Base-by-base conservation (phyloP, 2,329 filamentous ascomycete species). In the Graphilbum fragrans region DNA sequence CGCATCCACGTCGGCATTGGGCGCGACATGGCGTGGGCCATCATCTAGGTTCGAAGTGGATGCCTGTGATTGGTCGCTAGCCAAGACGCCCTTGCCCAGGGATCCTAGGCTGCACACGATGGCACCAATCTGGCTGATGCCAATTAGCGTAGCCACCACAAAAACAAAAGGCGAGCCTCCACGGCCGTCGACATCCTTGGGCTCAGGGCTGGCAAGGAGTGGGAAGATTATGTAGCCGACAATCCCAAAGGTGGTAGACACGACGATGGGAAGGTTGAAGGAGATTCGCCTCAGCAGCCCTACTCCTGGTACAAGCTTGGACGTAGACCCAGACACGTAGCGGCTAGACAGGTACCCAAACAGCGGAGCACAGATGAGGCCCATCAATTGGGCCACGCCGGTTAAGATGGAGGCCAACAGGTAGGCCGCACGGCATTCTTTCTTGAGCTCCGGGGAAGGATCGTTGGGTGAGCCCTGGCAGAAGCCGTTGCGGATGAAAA, bases 91-190 rank as follows among this genome's bases (percentile, higher is more conserved):
- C 16, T 78, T 77, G 31, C 86, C 86, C 3, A 98, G 71, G 1
- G 92, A 77, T 1, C 85, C 87, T n/a, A 98, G 72, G 49, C 86
- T 94, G 63, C 88, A 95, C 1, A 98, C 92, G 45, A 98, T 96
- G 11, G 87, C 83, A 2, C 90, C 92, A 47, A 98, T 96, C 60
- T 98, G 92, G 53, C 86, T 93, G 54, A 94, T 76, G 14, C 92
- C 92, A 32, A 96, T 77, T 17, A 94, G 63, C 0, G 81, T 75
- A 34, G 87, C 86, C 16, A 90, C 73, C 12, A 88, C 49, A 55
- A 93, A 87, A 16, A 94, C 77, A 11, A 63, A 66, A 0, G 75
- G 71, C 27, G 69, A 76, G 17, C 84, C 85, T 27, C 83, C 77
- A 21, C 81, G 68, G 4, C 78, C 79, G 23, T 77, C 65, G 1